phyloP scores from a whole-genome alignment of 371 early-diverging fungal genomes.

The Mortierella sp. region DNA sequence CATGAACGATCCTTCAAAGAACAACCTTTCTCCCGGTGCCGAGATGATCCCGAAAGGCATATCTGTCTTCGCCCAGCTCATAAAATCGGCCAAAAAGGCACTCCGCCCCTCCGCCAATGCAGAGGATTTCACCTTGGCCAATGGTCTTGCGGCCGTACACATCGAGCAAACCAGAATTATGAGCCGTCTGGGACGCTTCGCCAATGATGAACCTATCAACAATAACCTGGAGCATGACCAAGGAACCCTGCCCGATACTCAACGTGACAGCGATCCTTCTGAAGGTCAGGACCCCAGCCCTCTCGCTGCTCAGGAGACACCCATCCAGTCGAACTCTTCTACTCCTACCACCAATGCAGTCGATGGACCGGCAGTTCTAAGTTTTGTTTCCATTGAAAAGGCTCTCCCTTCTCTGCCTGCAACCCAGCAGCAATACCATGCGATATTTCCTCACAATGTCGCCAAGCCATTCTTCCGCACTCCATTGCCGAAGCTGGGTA shows the following conservation, averaged over 20 bases:
- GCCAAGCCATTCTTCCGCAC: background rate
- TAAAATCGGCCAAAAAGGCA: background rate
- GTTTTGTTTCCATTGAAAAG: no score
- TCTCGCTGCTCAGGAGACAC: no score
- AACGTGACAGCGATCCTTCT: no score
- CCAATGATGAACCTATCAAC: background rate
- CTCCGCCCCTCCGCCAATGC: background rate
- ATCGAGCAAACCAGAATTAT: background rate
- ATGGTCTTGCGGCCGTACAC: background rate
- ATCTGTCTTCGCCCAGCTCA: background rate
- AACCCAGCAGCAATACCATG: no score
- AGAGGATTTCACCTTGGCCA: background rate
- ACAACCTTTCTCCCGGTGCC: background rate
- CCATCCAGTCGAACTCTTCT: no score
- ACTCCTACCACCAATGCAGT: no score
- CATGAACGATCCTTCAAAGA: background rate
- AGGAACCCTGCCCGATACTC: background rate
- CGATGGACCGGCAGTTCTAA: no score
- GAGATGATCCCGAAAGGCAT: background rate
- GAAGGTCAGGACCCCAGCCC: no score
- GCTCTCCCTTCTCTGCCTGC: no score
- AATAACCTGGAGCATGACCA: background rate
- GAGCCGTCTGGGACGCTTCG: background rate
- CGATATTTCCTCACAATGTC: slow-evolving; percentile 7
- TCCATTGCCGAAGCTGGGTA: background rate